Evolutionary conservation across 106 monocot genomes (phyloP).

Genomic region (Phalaenopsis aphrodite): DNA sequence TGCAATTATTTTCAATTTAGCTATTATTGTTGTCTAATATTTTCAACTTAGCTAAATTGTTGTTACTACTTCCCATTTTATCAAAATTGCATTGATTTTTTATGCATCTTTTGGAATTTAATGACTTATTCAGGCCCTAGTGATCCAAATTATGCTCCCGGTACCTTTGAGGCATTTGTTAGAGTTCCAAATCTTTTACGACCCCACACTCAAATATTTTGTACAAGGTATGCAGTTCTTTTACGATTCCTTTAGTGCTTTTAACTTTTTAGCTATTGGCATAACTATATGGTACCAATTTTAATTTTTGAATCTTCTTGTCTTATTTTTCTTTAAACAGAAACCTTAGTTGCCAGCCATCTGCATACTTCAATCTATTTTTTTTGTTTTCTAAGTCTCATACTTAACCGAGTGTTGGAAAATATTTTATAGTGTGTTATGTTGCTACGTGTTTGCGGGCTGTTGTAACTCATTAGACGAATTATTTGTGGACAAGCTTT

Average conservation of each 20-base stretch:
- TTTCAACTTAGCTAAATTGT: neutral
- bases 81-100: neutral
- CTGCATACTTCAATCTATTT: neutral
- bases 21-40: neutral
- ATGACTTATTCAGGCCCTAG: conserved; percentile 57
- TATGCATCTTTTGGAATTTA: conserved; percentile 3
- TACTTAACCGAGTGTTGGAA: neutral
- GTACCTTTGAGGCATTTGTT: conserved; percentile 83
- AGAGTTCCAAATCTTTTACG: conserved; percentile 87
- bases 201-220: conserved; percentile 97
- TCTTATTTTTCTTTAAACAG: neutral
- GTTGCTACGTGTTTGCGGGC: too few species aligned
- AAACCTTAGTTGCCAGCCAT: neutral
- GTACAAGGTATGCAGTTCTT: conserved; percentile 68
- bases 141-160: conserved; percentile 55
- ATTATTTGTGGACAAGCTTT: neutral
- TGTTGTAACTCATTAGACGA: too few species aligned
- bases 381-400: neutral
- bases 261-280: neutral
- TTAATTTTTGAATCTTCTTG: neutral
- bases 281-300: neutral
- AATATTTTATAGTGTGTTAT: neutral
- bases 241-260: neutral
- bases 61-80: neutral
- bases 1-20: neutral